Evolutionary conservation across 441 rosid species (phyloP).

Genomic region (Gossypium gossypioides): DNA sequence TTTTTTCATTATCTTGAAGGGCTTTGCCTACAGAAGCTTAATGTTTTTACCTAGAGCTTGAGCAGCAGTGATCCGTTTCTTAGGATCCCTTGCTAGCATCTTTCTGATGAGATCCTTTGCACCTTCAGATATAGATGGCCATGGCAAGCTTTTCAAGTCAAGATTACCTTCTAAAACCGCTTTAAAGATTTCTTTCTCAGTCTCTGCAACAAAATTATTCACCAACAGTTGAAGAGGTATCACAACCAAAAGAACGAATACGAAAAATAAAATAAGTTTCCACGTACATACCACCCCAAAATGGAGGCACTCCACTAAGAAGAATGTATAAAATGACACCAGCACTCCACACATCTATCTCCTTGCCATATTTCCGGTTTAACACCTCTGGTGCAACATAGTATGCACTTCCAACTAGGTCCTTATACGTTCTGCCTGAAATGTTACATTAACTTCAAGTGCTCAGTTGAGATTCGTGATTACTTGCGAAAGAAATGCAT

Average conservation of each 20-base stretch:
- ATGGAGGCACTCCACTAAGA: conserved; percentile 54
- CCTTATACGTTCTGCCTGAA: conserved; percentile 41
- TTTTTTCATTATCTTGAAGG: neutral
- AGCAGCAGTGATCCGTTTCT: conserved; percentile 40
- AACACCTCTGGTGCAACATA: conserved; percentile 63
- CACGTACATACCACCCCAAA: conserved; percentile 46
- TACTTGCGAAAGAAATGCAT: neutral
- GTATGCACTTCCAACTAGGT: conserved; percentile 48
- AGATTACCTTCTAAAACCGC: conserved; percentile 32
- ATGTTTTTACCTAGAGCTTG: conserved; percentile 44
- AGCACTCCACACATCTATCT: conserved; percentile 63
- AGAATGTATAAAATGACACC: conserved; percentile 63
- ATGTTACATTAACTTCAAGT: neutral
- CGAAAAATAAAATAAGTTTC: neutral
- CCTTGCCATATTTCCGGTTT: conserved; percentile 42
- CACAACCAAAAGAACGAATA: neutral
- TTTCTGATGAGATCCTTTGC: conserved; percentile 49
- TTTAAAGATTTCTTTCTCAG: conserved; percentile 38
- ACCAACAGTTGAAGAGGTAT: neutral
- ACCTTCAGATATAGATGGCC: conserved; percentile 43
- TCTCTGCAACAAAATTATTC: conserved; percentile 28
- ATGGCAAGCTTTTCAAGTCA: conserved; percentile 39
- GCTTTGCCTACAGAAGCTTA: neutral
- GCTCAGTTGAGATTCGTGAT: neutral
- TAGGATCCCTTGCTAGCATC: conserved; percentile 46